These are phyloP conservation scores for Yamadazyma dendronema DNA, from an alignment of 1,139 yeast species.

Conservation along the genomic window DNA sequence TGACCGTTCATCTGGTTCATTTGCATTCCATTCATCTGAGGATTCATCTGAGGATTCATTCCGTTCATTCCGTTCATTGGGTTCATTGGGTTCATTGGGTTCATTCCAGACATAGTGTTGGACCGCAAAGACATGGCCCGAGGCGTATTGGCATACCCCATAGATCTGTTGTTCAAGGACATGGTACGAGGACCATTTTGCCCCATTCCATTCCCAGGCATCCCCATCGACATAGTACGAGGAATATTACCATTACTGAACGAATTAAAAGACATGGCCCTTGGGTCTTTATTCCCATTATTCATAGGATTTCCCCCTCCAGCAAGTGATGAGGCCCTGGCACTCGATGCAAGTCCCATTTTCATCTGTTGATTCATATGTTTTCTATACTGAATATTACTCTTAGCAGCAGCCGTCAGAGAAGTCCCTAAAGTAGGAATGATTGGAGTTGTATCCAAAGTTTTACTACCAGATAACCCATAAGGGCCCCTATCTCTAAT, in stretches of 20 bases:
- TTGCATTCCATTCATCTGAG: slow-evolving; percentile 6
- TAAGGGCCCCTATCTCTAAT: slow-evolving; percentile 64
- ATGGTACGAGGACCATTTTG: slow-evolving; percentile 29
- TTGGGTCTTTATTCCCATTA: slow-evolving; percentile 26
- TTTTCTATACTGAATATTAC: slow-evolving; percentile 63
- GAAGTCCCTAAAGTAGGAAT: slow-evolving; percentile 57
- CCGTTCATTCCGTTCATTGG: slow-evolving; percentile 7
- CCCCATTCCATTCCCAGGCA: slow-evolving; percentile 35
- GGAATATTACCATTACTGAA: slow-evolving; percentile 34
- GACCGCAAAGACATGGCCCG: slow-evolving; percentile 15
- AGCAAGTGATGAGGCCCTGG: slow-evolving; percentile 45
- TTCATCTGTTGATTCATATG: slow-evolving; percentile 69
- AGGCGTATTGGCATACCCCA: slow-evolving; percentile 7
- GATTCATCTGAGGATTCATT: slow-evolving; percentile 4
- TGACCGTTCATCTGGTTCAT: slow-evolving; percentile 7
- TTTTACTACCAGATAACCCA: slow-evolving; percentile 39
- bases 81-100: slow-evolving; percentile 3
- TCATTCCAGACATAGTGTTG: not conserved
- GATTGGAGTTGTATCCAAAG: slow-evolving; percentile 64
- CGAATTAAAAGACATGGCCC: slow-evolving; percentile 51
- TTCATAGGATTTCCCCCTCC: slow-evolving; percentile 39
- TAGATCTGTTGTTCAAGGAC: slow-evolving; percentile 20
- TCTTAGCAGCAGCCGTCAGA: slow-evolving; percentile 22
- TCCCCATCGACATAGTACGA: slow-evolving; percentile 27
- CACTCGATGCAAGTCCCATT: slow-evolving; percentile 47